phyloP scores from a whole-genome alignment of 1,284 basidiomycete species.

The Cerrena zonata region DNA sequence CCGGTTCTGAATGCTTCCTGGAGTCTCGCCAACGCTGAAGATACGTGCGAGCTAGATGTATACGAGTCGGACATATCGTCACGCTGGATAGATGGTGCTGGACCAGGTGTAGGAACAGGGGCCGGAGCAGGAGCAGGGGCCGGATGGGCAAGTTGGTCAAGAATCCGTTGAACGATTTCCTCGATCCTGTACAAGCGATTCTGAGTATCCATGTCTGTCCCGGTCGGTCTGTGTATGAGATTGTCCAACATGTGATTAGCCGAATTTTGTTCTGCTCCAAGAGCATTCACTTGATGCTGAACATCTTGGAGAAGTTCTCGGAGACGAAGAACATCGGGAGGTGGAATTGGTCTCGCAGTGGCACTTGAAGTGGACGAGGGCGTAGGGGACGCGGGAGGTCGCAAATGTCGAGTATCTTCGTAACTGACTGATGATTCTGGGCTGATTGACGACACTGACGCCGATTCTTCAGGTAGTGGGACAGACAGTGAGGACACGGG shows the following conservation, averaged over 20 bases:
- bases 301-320: constrained; percentile 45
- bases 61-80: constrained; percentile 19
- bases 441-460: not conserved
- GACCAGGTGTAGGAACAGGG: constrained; percentile 8
- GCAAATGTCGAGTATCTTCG: not conserved
- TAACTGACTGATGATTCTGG: constrained; percentile 3
- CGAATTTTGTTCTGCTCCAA: constrained; percentile 54
- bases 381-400: constrained; percentile 22
- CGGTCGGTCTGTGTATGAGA: constrained; percentile 26
- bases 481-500: constrained; percentile 16
- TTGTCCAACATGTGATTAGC: constrained; percentile 49
- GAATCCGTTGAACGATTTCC: constrained; percentile 33
- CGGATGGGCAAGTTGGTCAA: constrained; percentile 13
- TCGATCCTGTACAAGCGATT: constrained; percentile 38
- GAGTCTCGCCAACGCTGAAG: constrained; percentile 16
- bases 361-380: constrained; percentile 37
- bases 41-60: constrained; percentile 14
- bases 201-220: constrained; percentile 30
- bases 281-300: constrained; percentile 42
- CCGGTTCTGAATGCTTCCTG: constrained; percentile 7
- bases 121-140: constrained; percentile 8
- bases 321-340: constrained; percentile 33
- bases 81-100: constrained; percentile 10
- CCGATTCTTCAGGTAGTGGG: constrained; percentile 3
- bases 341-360: constrained; percentile 37